Conservation (phyloP, 2,329 filamentous ascomycete genomes). For the Colletotrichum incanum region DNA sequence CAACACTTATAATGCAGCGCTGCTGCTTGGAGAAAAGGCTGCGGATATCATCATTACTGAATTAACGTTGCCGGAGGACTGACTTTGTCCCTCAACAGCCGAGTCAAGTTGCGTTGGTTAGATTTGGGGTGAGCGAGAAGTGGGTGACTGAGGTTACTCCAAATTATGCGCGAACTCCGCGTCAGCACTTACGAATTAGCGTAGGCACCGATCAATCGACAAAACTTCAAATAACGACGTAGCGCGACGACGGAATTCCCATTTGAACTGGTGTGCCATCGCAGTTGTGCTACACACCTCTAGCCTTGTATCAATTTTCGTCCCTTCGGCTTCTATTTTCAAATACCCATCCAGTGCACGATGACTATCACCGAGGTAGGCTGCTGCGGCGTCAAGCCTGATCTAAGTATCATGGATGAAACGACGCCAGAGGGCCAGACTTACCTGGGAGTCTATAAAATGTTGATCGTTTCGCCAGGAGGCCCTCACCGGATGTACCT, state of each 20-base stretch:
- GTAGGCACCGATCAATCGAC: background rate
- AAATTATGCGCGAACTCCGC: background rate
- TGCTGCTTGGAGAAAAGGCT: slow-evolving; percentile 64
- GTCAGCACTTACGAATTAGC: slow-evolving; percentile 11
- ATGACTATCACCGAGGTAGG: slow-evolving; percentile 46
- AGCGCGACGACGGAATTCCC: too few relatives aligned
- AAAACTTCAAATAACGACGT: background rate
- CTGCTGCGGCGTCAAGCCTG: slow-evolving; percentile 45
- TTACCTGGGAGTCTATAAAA: slow-evolving; percentile 36
- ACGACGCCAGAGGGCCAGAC: slow-evolving; percentile 44
- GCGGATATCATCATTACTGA: slow-evolving; percentile 59
- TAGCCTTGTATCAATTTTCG: too few relatives aligned
- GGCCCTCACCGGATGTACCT: slow-evolving; percentile 45
- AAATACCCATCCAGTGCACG: background rate
- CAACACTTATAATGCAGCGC: slow-evolving; percentile 65
- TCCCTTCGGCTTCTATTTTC: background rate
- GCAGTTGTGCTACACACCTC: background rate
- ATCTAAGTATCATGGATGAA: slow-evolving; percentile 44
- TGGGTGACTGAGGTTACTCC: too few relatives aligned
- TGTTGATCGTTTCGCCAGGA: slow-evolving; percentile 35
- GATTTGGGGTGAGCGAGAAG: too few relatives aligned
- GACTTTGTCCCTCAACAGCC: too few relatives aligned
- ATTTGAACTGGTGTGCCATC: background rate
- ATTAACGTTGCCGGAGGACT: slow-evolving; percentile 43
- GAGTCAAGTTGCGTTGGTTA: too few relatives aligned